Evolutionary conservation across 2,329 filamentous ascomycete genomes (phyloP), one percentile per base, ranked within the genome.

Genomic region (Gaeumannomyces tritici): DNA sequence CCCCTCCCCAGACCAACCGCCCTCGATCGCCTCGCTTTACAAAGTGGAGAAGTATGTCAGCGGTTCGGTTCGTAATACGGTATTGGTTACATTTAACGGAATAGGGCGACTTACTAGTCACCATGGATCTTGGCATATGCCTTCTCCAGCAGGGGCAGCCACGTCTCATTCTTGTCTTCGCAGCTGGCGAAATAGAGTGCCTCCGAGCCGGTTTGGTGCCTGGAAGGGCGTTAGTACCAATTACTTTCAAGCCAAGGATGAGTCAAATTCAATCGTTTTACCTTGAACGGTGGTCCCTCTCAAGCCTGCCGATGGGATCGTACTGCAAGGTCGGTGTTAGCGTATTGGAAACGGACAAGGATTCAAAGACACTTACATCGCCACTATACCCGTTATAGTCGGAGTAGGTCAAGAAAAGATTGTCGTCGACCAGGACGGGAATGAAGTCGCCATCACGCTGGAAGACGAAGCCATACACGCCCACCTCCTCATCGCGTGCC

Each of bases 111-210:
- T 57, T n/a, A 61, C 60, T 88, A 91, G 68, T 91, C 89, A 2
- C 87, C 88, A 65, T 91, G 88, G 0, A 85, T 84, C 70, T 91
- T 91, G n/a, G 89, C 88, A 69, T 88, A 90, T 7, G 88, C 88
- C 70, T 91, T 91, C 68, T 90, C 88, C 1, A 91, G 79, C 58
- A 91, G 73, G 0, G 88, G 88, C 27, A 91, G 77, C 88, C 88
- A 91, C 0, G 87, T 91, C 72, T 90, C 88, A 68, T 90, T 89
- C 1, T 81, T 77, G 63, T 89, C 84, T 27, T 80, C 80, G 72
- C 88, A 90, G 66, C 85, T 83, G 4, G 87, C 85, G 73, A 90
- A 91, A 70, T 87, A 88, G 2, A 91, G 74, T 0, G 88, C 85
- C 62, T 86, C 79, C 0, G 86, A 89, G 5, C 88, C 88, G 0